A percentile compares a stretch with the other conserved stretches of the same genome.
These are phyloP conservation scores for Euclidium syriacum DNA, from an alignment of 345 rosid species.

Conservation along the genomic window DNA sequence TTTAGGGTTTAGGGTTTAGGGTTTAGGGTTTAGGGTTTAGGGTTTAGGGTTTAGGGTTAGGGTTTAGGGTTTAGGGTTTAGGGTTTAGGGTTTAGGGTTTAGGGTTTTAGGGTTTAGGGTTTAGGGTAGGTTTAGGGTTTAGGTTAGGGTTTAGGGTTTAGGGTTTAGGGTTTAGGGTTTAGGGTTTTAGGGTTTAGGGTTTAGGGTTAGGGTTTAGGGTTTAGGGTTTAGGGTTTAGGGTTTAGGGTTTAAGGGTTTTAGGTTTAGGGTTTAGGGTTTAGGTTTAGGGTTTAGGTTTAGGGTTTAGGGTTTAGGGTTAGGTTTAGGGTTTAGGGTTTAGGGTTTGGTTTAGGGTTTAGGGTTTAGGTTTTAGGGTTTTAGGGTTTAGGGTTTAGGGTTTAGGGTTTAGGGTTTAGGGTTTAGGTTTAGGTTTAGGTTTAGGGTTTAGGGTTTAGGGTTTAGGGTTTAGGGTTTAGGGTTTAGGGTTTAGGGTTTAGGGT, in stretches of 20 bases:
- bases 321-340: constrained; percentile 18
- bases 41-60: constrained; percentile 1
- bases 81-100: constrained; percentile 21
- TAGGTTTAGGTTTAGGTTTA: too few relatives aligned
- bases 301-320: constrained; percentile 25
- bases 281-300: constrained; percentile 26
- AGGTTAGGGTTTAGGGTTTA: constrained; percentile 22
- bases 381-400: constrained; percentile 24
- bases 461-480: constrained; percentile 24
- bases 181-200: constrained; percentile 31
- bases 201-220: constrained; percentile 24
- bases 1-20: constrained; percentile 13
- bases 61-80: constrained; percentile 13
- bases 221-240: constrained; percentile 4
- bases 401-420: constrained; percentile 25
- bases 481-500: constrained; percentile 14
- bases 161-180: constrained; percentile 29
- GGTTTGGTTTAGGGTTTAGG: constrained; percentile 20
- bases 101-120: constrained; percentile 28
- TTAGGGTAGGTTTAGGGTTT: constrained; percentile 23
- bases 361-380: constrained; percentile 22
- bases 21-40: constrained; percentile 15
- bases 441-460: constrained; percentile 24
- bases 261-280: constrained; percentile 24
- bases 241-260: constrained; percentile 13